Conservation (phyloP, 2,329 filamentous ascomycete genomes). For the Epichloe typhina region DNA sequence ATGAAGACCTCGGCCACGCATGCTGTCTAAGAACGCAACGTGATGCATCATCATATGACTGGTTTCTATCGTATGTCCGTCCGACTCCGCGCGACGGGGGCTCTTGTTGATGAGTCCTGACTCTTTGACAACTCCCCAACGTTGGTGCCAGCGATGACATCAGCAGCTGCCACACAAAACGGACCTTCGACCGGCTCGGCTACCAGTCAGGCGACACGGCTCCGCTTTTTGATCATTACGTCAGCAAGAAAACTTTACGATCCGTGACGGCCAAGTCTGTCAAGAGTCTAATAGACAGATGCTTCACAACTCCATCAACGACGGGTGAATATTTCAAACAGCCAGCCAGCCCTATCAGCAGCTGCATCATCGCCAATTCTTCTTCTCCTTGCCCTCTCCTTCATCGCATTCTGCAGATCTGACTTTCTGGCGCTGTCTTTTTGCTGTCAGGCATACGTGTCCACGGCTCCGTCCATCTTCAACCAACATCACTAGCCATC, state of each 20-base stretch:
- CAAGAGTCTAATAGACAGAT: neutral
- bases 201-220: neutral
- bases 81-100: neutral
- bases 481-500: conserved; percentile 14
- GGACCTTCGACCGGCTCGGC: too few species aligned
- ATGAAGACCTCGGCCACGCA: neutral
- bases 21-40: neutral
- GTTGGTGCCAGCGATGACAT: too few species aligned
- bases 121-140: too few species aligned
- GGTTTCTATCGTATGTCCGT: neutral
- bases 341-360: conserved; percentile 2
- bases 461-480: conserved; percentile 2
- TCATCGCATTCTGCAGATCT: conserved; percentile 1
- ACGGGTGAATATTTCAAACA: neutral
- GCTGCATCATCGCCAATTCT: conserved; percentile 3
- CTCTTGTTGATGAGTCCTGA: neutral
- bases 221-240: conserved; percentile 5
- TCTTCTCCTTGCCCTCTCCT: neutral
- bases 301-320: conserved; percentile 3
- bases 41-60: too few species aligned
- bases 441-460: conserved; percentile 4
- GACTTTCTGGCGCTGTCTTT: conserved; percentile 1
- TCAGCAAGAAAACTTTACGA: conserved; percentile 12
- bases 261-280: neutral
- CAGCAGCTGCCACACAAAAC: too few species aligned